phyloP scores from a whole-genome alignment of 2,329 filamentous ascomycete genomes.

The Aspergillus pseudoterreus region DNA sequence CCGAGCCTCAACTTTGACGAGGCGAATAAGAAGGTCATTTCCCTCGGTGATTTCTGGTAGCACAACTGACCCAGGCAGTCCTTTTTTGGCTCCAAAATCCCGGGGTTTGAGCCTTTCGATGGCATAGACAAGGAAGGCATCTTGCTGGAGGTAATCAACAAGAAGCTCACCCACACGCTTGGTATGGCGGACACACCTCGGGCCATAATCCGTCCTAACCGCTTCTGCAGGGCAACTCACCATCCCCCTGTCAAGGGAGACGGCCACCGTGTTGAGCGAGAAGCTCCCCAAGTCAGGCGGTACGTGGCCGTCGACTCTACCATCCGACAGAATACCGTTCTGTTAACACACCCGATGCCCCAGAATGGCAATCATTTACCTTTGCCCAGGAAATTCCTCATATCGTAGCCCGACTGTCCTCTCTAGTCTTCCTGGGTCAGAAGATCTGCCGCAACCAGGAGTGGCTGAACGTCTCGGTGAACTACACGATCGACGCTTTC shows the following conservation, averaged over 20 bases:
- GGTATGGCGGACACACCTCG: constrained; percentile 14
- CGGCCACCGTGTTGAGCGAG: constrained; percentile 20
- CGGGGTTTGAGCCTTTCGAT: constrained; percentile 30
- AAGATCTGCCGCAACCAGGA: constrained; percentile 50
- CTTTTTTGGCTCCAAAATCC: constrained; percentile 27
- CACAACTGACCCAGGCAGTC: constrained; percentile 14
- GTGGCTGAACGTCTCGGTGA: constrained; percentile 46
- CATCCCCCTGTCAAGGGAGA: constrained; percentile 25
- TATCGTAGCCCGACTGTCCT: constrained; percentile 52
- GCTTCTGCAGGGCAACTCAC: constrained; percentile 18
- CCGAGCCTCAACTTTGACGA: constrained; percentile 25
- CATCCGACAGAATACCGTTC: background rate
- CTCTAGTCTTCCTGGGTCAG: constrained; percentile 52
- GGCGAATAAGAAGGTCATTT: constrained; percentile 19
- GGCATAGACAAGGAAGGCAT: constrained; percentile 10
- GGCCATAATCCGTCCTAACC: background rate
- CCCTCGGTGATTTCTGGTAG: background rate
- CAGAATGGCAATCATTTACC: constrained; percentile 54
- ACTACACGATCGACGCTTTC: constrained; percentile 19
- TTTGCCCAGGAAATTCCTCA: constrained; percentile 52
- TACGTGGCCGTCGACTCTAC: constrained; percentile 10
- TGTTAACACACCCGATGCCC: background rate
- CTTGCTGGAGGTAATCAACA: constrained; percentile 23
- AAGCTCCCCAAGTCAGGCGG: constrained; percentile 21
- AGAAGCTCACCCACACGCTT: constrained; percentile 29